Conservation (phyloP, 2,329 filamentous ascomycete genomes). For the Endoconidiophora laricicola region DNA sequence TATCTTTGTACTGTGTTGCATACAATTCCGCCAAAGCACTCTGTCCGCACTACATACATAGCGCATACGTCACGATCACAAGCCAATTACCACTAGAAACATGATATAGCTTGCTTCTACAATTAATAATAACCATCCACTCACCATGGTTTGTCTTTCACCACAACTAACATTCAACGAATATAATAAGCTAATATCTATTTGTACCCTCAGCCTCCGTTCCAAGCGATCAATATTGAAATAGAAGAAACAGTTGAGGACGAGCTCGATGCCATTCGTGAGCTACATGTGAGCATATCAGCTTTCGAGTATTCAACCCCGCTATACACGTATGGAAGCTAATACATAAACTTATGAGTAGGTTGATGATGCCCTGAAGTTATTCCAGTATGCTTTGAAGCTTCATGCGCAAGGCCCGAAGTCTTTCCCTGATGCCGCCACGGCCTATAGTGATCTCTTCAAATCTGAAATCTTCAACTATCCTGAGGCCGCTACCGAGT, state of each 20-base stretch:
- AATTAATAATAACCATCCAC: not conserved
- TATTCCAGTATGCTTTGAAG: slow-evolving; percentile 82
- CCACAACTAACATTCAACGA: not conserved
- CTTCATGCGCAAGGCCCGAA: slow-evolving; percentile 73
- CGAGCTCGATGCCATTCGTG: slow-evolving; percentile 86
- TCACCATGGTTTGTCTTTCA: not conserved
- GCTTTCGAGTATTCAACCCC: not conserved
- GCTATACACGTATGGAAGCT: not conserved
- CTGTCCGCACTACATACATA: too few species aligned
- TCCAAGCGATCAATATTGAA: slow-evolving; percentile 84
- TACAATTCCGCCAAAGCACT: too few species aligned
- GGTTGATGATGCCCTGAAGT: slow-evolving; percentile 90
- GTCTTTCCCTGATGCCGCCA: slow-evolving; percentile 57
- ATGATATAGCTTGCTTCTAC: not conserved
- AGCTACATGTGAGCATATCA: slow-evolving; percentile 49
- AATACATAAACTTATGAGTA: slow-evolving; percentile 18
- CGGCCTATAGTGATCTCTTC: slow-evolving; percentile 74
- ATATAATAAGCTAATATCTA: not conserved
- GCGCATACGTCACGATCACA: too few species aligned
- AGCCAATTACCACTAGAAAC: not conserved
- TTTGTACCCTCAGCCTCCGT: slow-evolving; percentile 37
- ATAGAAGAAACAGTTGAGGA: slow-evolving; percentile 80
- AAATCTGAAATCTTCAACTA: slow-evolving; percentile 88
- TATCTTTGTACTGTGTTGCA: too few species aligned
- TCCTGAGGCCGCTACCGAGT: slow-evolving; percentile 72